Evolutionary conservation across 176 grass and related monocot species (phyloP).

Genomic region (Hyparrhenia diplandra): DNA sequence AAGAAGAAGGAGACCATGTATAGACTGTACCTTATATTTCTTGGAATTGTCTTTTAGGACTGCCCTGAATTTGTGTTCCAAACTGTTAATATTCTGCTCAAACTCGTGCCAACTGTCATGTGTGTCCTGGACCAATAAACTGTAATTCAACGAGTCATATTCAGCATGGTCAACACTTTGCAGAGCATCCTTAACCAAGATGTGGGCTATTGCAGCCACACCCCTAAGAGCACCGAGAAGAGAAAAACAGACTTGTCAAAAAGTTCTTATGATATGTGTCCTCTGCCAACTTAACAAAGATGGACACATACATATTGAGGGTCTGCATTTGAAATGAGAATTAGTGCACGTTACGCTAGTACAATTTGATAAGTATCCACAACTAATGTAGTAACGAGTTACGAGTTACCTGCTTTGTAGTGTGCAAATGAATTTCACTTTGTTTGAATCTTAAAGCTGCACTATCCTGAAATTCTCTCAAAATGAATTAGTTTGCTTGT

Average conservation of each 20-base stretch:
- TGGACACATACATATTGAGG: background rate
- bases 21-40: background rate
- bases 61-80: background rate
- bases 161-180: background rate
- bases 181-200: background rate
- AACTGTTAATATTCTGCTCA: background rate
- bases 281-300: background rate
- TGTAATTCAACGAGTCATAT: background rate
- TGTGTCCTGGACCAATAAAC: background rate
- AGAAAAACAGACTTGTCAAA: background rate
- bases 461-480: conserved; percentile 17
- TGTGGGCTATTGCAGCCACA: background rate
- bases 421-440: background rate
- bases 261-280: background rate
- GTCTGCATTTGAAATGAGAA: background rate
- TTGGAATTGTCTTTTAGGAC: too few species aligned
- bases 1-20: background rate
- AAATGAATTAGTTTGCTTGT: background rate
- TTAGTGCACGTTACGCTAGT: background rate
- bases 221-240: background rate
- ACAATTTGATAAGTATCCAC: background rate
- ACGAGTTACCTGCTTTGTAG: conserved; percentile 28
- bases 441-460: conserved; percentile 8
- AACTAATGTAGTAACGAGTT: background rate
- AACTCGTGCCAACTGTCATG: background rate